Base-by-base conservation (phyloP, 495 filamentous ascomycete genomes). In the Penicillium goetzii region DNA sequence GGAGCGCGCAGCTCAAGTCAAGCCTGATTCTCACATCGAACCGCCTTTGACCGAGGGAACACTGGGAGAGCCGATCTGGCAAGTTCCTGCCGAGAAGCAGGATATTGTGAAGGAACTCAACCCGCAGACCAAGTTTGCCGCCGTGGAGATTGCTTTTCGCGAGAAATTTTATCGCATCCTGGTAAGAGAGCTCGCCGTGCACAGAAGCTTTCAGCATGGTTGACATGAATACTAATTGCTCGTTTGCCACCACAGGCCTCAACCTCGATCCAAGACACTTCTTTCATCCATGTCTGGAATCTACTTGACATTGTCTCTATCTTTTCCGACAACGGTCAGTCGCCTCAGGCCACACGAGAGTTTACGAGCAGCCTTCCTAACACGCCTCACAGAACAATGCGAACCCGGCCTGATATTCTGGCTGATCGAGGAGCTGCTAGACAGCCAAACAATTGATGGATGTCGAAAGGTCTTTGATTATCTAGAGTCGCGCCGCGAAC, bases 401-500 rank as follows among this genome's bases (percentile, higher is more conserved):
- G 92, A 96, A 63, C 85, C 91, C 1, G 91, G 88, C 28, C 81
- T 98, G 38, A 84, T 94, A 11, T 91, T 96, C 66, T 93, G 89
- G 85, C 84, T 98, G 15, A 88, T 97, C 19, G 95, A 99, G 72
- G 95, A 99, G 72, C 85, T 98, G 0, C 84, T 99, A 50, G 96
- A 98, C 76, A 96, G 92, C 62, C 95, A 97, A 72, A 97, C 93
- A 0, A 96, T 97, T 23, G 84, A 90, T 58, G 92, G 92, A 14
- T 97, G 94, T 68, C 88, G 92, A 57, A 91, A 85, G 26, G 88
- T 97, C 2, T 98, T 98, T 69, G 92, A 96, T 69, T 98, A 92
- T 67, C 81, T 98, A 50, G 96, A 98, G 71, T 97, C 95, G 4
- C 86, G 95, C 62, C 84, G 96, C 58, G 92, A 97, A 70, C 84